phyloP scores from a whole-genome alignment of 83 land plant genomes.

The Diphasiastrum complanatum region DNA sequence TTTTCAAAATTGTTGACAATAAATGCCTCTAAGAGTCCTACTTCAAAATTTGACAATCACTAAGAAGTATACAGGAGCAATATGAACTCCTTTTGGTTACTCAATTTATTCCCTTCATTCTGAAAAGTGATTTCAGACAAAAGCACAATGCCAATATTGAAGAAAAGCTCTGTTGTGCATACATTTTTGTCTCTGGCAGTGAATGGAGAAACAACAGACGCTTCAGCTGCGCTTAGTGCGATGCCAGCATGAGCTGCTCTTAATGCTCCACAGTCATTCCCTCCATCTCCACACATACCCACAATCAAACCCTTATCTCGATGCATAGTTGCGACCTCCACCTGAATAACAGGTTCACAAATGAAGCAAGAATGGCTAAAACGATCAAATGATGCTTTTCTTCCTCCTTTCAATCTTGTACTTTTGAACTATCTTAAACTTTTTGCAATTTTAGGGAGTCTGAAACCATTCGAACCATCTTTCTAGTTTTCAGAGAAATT shows the following conservation, averaged over 20 bases:
- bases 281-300: conserved; percentile 2
- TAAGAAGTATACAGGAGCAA: too few relatives aligned
- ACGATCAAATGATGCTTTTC: neutral
- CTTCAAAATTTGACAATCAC: too few relatives aligned
- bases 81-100: too few relatives aligned
- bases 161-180: neutral
- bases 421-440: too few relatives aligned
- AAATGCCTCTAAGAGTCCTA: too few relatives aligned
- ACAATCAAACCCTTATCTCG: conserved; percentile 1
- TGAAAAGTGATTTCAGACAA: too few relatives aligned
- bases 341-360: neutral
- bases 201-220: conserved; percentile 10
- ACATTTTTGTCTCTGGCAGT: neutral
- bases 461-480: neutral
- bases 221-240: conserved; percentile 7
- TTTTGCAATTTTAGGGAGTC: too few relatives aligned
- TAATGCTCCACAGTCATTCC: neutral
- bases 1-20: too few relatives aligned
- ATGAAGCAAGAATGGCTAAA: neutral
- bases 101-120: too few relatives aligned
- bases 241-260: conserved; percentile 9
- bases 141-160: too few relatives aligned
- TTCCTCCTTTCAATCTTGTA: neutral
- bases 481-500: neutral
- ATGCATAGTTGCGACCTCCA: neutral